Percentiles rank a stretch among this genome's conserved stretches.
Evolutionary conservation across 78 protist species (phyloP).

Genomic region (Dictyostelium brefeldianum): DNA sequence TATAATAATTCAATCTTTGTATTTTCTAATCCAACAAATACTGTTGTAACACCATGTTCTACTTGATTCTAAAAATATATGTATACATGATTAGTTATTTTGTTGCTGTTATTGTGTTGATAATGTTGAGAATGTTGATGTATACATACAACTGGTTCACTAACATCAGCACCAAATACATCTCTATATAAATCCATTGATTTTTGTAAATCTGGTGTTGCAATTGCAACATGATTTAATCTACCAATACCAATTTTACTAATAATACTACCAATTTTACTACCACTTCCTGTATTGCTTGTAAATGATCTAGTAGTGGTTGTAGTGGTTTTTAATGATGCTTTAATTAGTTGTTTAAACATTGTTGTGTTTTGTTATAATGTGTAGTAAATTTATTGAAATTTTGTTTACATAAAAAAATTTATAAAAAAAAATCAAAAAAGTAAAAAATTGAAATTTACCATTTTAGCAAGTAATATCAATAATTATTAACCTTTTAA

Average conservation of each 20-base stretch:
- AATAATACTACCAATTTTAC: background rate
- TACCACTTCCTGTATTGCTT: background rate
- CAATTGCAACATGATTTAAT: slow-evolving; percentile 97
- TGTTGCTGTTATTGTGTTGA: too few relatives aligned
- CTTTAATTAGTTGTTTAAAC: slow-evolving; percentile 11
- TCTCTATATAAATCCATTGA: slow-evolving; percentile 84
- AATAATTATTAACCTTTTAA: too few relatives aligned
- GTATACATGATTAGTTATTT: background rate
- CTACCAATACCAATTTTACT: slow-evolving; percentile 85
- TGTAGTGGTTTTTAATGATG: background rate
- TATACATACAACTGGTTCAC: slow-evolving; percentile 84
- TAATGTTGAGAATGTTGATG: background rate
- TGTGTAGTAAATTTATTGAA: background rate
- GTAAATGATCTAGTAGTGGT: background rate
- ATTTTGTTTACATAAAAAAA: background rate
- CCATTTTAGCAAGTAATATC: too few relatives aligned
- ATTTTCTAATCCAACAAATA: slow-evolving; percentile 91
- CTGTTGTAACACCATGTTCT: slow-evolving; percentile 97
- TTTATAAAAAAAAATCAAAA: too few relatives aligned
- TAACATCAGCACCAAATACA: slow-evolving; percentile 90
- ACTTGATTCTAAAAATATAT: slow-evolving; percentile 76
- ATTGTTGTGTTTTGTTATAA: background rate
- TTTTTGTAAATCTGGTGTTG: slow-evolving; percentile 90
- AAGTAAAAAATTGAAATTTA: too few relatives aligned
- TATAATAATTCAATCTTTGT: slow-evolving; percentile 95